A percentile compares a stretch with the other conserved stretches of the same genome.
Evolutionary conservation across 2,329 filamentous ascomycete genomes (phyloP).

Genomic region (Hawksworthiomyces lignivorus): DNA sequence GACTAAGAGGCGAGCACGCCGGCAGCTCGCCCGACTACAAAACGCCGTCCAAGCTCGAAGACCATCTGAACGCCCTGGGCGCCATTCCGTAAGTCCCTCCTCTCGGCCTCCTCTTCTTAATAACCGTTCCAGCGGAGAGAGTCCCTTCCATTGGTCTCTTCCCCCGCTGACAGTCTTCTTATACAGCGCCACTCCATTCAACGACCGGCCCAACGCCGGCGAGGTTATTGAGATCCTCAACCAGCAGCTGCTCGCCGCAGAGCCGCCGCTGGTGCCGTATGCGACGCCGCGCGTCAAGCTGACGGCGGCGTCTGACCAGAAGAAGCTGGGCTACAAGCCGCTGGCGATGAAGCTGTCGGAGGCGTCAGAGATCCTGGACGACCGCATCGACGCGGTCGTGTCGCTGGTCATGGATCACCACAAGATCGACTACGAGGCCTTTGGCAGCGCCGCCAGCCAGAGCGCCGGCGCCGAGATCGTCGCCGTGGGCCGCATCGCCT

Average conservation of each 20-base stretch:
- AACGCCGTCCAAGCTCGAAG: conserved; percentile 31
- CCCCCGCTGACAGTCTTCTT: conserved; percentile 26
- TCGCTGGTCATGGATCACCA: conserved; percentile 67
- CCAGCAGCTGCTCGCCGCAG: conserved; percentile 57
- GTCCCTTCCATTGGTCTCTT: neutral
- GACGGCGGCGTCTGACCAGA: conserved; percentile 77
- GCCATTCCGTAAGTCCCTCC: conserved; percentile 27
- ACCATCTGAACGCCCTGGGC: conserved; percentile 31
- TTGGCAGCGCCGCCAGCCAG: conserved; percentile 80
- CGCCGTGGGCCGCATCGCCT: conserved; percentile 85
- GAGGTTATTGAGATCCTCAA: conserved; percentile 81
- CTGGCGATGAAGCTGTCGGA: conserved; percentile 93
- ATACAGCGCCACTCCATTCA: conserved; percentile 53
- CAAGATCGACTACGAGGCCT: conserved; percentile 66
- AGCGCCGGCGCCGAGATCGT: conserved; percentile 82
- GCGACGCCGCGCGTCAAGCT: conserved; percentile 73
- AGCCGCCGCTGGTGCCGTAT: conserved; percentile 64
- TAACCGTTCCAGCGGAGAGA: no score
- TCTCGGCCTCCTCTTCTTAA: neutral
- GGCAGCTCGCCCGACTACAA: conserved; percentile 38
- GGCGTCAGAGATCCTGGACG: conserved; percentile 86
- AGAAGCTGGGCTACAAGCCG: conserved; percentile 85
- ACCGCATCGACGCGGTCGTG: conserved; percentile 86
- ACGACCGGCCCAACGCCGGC: conserved; percentile 69
- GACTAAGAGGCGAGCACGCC: conserved; percentile 37